Evolutionary conservation across 441 rosid species (phyloP), one percentile per base, ranked within the genome.

Genomic region (Breynia disticha): DNA sequence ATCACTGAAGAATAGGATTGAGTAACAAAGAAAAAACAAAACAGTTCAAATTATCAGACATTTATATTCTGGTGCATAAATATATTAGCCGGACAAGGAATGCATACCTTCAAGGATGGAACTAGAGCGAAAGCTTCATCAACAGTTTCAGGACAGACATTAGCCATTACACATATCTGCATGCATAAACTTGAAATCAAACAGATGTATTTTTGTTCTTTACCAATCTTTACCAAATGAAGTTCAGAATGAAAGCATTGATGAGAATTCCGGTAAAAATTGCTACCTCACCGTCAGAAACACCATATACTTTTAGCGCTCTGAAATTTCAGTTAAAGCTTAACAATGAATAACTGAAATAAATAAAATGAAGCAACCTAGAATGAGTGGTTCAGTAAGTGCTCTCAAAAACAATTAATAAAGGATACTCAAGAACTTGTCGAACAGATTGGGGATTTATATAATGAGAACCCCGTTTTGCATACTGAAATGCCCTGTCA

Each of bases 361-460:
- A 42, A 56, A 21, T 13, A 28, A 4, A 35, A 18, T 18, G 51
- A 19, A 56, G 41, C 21, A 54, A 52, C 51, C 51, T 54, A 13
- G 48, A 56, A 11, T 11, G 15, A 22, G 13, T 12, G 48, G 48
- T 15, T 28, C 48, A 43, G 55, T 2, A 47, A 19, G 50, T 58
- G 28, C 54, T 24, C 54, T 28, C 52, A 9, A 19, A 28, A 56
- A 32, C 60, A 17, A 21, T 49, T 59, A 63, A 48, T 24, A 52
- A 79, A 77, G 93, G 90, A 83, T 89, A 86, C 95, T 79, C 84
- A 16, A 89, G 82, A 71, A 73, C 69, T 58, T 61, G 62, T 76
- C 82, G 72, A 39, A 77, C 83, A 42, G 83, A 79, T 38, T 74
- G 72, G 22, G 84, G 80, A 63, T 84, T 73, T 10, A 75, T 68